These are phyloP conservation scores for Neoboletus magnificus DNA, from an alignment of 768 basidiomycete species.

Conservation along the genomic window DNA sequence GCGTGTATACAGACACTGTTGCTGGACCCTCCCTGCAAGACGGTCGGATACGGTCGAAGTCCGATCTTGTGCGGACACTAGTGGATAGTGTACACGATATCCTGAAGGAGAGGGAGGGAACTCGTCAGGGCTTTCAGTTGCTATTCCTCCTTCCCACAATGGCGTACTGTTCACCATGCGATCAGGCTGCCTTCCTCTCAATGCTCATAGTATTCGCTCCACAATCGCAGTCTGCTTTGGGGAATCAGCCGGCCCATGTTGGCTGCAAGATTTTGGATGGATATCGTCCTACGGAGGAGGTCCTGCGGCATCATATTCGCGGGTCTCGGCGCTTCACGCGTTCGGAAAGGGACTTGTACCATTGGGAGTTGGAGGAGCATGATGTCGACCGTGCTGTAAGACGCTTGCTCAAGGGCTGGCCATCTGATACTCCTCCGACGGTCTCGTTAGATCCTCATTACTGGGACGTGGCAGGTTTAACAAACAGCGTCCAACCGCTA, in stretches of 20 bases:
- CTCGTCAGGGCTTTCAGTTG: background rate
- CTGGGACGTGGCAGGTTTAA: background rate
- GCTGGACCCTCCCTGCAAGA: background rate
- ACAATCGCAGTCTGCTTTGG: background rate
- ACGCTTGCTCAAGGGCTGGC: too few species aligned
- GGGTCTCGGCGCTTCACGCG: too few species aligned
- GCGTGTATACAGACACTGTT: background rate
- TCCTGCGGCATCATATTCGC: background rate
- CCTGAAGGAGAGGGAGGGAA: too few species aligned
- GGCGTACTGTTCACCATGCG: too few species aligned
- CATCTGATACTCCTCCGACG: too few species aligned
- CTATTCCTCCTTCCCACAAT: too few species aligned
- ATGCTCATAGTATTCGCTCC: constrained; percentile 30
- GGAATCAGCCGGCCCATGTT: background rate
- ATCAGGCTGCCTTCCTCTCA: constrained; percentile 14
- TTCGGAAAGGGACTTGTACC: too few species aligned
- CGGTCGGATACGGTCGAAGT: too few species aligned
- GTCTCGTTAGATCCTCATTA: too few species aligned
- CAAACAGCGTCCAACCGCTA: background rate
- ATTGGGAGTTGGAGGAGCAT: too few species aligned
- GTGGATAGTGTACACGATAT: too few species aligned
- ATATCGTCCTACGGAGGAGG: constrained; percentile 2
- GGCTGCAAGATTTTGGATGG: constrained; percentile 8
- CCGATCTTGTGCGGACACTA: background rate
- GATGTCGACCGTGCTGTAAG: too few species aligned